Percentiles rank a stretch among this genome's conserved stretches.
Evolutionary conservation across 2,329 filamentous ascomycete species (phyloP).

Genomic region (Akanthomyces dipterigenus): DNA sequence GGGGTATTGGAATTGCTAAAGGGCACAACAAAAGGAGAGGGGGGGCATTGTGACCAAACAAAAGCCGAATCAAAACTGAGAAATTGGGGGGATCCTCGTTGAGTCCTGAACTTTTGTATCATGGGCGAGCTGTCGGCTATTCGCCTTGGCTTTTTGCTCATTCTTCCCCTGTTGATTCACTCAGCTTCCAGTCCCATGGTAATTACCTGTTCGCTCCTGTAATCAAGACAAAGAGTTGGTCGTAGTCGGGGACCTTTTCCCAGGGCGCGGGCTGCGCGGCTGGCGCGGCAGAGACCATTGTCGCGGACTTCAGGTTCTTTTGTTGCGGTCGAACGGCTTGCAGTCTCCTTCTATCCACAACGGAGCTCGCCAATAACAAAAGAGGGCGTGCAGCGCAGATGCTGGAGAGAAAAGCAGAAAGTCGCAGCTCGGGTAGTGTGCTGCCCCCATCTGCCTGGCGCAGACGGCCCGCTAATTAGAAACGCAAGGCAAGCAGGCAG

Average conservation of each 20-base stretch:
- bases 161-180: not conserved
- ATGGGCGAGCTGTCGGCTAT: not conserved
- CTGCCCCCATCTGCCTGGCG: not conserved
- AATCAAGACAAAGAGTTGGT: conserved; percentile 61
- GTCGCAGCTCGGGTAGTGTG: not conserved
- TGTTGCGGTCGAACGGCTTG: not conserved
- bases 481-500: no score
- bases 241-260: conserved; percentile 29
- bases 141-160: not conserved
- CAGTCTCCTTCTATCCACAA: not conserved
- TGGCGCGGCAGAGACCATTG: conserved; percentile 9
- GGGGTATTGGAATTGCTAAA: not conserved
- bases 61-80: not conserved
- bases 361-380: not conserved
- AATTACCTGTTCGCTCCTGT: conserved; percentile 80
- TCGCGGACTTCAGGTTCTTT: not conserved
- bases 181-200: conserved; percentile 5
- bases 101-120: not conserved
- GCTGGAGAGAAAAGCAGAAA: not conserved
- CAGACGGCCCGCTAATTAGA: not conserved
- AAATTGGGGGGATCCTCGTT: not conserved
- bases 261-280: conserved; percentile 25
- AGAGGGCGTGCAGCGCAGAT: not conserved
- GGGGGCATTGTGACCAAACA: not conserved
- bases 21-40: not conserved